phyloP scores from a whole-genome alignment of 441 rosid genomes.

The Corymbia citriodora region DNA sequence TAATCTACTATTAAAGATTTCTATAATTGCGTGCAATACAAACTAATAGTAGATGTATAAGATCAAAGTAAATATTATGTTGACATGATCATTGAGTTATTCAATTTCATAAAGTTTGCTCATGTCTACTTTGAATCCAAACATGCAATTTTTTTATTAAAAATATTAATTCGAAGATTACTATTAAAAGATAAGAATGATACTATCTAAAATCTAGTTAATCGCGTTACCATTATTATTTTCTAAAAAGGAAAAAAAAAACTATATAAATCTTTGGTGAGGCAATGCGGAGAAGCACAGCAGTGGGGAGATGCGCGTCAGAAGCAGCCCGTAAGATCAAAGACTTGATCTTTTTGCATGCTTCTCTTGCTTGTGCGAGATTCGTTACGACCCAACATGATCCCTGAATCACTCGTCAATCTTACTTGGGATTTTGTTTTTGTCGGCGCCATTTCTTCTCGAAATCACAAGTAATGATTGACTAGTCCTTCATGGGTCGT shows the following conservation, averaged over 20 bases:
- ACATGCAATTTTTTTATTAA: neutral
- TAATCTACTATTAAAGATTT: neutral
- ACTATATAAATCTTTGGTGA: neutral
- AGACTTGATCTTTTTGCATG: neutral
- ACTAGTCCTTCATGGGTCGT: neutral
- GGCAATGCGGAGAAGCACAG: neutral
- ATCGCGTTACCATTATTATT: neutral
- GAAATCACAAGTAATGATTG: neutral
- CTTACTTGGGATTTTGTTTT: neutral
- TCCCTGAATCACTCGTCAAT: neutral
- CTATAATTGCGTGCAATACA: neutral
- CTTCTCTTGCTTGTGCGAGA: neutral
- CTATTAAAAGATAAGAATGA: neutral
- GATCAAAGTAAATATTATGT: neutral
- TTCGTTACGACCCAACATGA: neutral
- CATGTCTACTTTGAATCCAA: neutral
- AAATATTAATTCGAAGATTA: neutral
- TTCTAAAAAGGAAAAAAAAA: neutral
- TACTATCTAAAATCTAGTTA: neutral
- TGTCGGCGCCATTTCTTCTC: neutral
- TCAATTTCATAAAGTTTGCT: neutral
- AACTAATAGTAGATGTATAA: neutral
- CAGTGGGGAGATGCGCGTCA: neutral
- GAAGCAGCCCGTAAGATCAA: neutral
- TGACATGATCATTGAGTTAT: neutral